phyloP scores from a whole-genome alignment of 169 alveolate genomes.

The Blepharisma undulans region DNA sequence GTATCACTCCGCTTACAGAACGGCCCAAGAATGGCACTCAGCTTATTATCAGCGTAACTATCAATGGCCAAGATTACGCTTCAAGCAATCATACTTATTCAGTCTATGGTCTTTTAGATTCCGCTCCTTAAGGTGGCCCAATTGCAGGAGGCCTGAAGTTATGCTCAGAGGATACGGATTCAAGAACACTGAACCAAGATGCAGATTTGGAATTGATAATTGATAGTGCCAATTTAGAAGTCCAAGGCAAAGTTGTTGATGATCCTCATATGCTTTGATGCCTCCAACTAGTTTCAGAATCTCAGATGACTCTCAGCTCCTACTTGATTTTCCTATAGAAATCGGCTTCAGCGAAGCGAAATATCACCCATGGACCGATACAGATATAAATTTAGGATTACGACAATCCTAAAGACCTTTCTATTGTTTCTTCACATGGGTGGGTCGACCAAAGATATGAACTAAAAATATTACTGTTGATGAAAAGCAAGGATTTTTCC shows the following conservation, averaged over 20 bases:
- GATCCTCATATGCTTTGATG: slow-evolving; percentile 70
- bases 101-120: slow-evolving; percentile 44
- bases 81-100: slow-evolving; percentile 28
- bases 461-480: slow-evolving; percentile 67
- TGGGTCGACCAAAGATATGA: slow-evolving; percentile 61
- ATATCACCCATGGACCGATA: slow-evolving; percentile 78
- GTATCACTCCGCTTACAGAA: slow-evolving; percentile 20
- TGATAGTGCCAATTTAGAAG: slow-evolving; percentile 72
- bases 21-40: slow-evolving; percentile 10
- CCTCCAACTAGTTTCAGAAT: slow-evolving; percentile 73
- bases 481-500: slow-evolving; percentile 54
- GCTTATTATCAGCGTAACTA: background rate
- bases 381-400: slow-evolving; percentile 72
- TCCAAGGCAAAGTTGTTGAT: slow-evolving; percentile 67
- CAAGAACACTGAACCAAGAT: slow-evolving; percentile 58
- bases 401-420: slow-evolving; percentile 58
- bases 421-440: slow-evolving; percentile 59
- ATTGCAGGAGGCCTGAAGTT: slow-evolving; percentile 68
- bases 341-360: slow-evolving; percentile 78
- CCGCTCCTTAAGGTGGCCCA: slow-evolving; percentile 82
- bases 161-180: slow-evolving; percentile 78
- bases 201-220: slow-evolving; percentile 84
- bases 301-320: slow-evolving; percentile 69
- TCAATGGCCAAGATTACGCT: slow-evolving; percentile 35
- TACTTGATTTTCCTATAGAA: slow-evolving; percentile 77